These are phyloP conservation scores for Mytilinidion resinicola DNA, from an alignment of 495 filamentous ascomycete species.

Conservation along the genomic window DNA sequence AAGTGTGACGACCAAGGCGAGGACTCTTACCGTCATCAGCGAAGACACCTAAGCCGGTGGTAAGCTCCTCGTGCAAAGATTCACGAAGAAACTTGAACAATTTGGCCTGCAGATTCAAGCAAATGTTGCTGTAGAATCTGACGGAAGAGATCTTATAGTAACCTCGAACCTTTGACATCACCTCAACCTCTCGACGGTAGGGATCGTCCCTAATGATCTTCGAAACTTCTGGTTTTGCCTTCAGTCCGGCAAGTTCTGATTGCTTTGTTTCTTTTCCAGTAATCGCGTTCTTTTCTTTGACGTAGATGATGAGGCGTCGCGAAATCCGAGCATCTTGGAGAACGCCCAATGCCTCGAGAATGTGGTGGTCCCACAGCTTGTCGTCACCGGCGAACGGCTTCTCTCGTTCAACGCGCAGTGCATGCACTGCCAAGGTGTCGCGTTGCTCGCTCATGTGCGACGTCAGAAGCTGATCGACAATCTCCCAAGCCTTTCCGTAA, in stretches of 20 bases:
- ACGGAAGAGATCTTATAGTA: slow-evolving; percentile 51
- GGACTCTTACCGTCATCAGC: slow-evolving; percentile 26
- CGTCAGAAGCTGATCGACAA: slow-evolving; percentile 2
- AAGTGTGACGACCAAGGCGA: not conserved
- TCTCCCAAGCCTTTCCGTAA: slow-evolving; percentile 7
- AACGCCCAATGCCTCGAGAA: not conserved
- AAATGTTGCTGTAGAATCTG: slow-evolving; percentile 46
- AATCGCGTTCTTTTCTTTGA: not conserved
- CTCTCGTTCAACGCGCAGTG: slow-evolving; percentile 2
- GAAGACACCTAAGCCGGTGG: slow-evolving; percentile 32
- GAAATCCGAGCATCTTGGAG: slow-evolving; percentile 6
- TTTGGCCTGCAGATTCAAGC: slow-evolving; percentile 42
- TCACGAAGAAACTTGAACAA: slow-evolving; percentile 42
- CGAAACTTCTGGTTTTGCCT: slow-evolving; percentile 2
- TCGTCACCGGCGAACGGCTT: slow-evolving; percentile 6
- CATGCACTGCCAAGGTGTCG: slow-evolving; percentile 2
- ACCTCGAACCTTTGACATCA: slow-evolving; percentile 44
- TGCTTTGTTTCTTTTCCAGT: not conserved
- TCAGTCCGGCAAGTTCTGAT: not conserved
- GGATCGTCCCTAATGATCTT: slow-evolving; percentile 37
- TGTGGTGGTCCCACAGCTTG: slow-evolving; percentile 6
- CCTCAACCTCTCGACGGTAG: slow-evolving; percentile 43
- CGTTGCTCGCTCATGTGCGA: slow-evolving; percentile 6
- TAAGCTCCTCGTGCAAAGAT: slow-evolving; percentile 36
- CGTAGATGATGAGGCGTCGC: slow-evolving; percentile 9